Evolutionary conservation across 73 alveolate genomes (phyloP), one percentile per base, ranked within the genome.

Genomic region (Breviolum minutum): DNA sequence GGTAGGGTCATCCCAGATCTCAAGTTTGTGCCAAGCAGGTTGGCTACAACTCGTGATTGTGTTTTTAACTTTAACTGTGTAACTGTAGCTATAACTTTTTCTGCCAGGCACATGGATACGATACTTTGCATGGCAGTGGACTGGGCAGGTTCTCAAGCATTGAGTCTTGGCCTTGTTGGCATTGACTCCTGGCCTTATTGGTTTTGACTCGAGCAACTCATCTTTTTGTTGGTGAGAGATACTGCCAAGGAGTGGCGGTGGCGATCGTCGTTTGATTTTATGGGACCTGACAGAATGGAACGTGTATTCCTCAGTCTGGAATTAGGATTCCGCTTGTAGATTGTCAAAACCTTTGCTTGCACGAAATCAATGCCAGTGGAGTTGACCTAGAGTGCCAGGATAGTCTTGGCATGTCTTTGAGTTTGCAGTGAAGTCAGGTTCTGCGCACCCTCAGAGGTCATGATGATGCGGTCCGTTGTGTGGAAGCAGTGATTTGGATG

Each of bases 231-330:
- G 81, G 17, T 2, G 16, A 19, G 32, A 61, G 24, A 27, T 62
- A 62, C 32, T 16, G 30, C 84, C 77, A 8, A 91, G 97, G 98
- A 92, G 81, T n/a, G 98, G 91, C 8, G 90, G 91, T 66, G 66
- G 79, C 61, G 98, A 92, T 27, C 71, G 98, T 17, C 98, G 76
- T 9, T 40, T 92, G 90, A 74, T 66, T 63, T 64, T 92, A 60
- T 92, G 98, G 98, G 98, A 92, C 66, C 27, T 92, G 86, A 40
- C 81, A 13, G 40, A 63, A 10, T 92, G 91, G 90, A 48, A 92
- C 69, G 98, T 68, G 69, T 66, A 27, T 40, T 30, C 32, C 63
- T 26, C 30, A 40, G 69, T 10, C 27, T 13, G 74, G 17, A 66
- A 13, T 11, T 17, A 66, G 24, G 17, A 17, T 12, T 29, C 85